Conservation (phyloP, 2,329 filamentous ascomycete genomes). For the Ophiostoma triangulosporum region DNA sequence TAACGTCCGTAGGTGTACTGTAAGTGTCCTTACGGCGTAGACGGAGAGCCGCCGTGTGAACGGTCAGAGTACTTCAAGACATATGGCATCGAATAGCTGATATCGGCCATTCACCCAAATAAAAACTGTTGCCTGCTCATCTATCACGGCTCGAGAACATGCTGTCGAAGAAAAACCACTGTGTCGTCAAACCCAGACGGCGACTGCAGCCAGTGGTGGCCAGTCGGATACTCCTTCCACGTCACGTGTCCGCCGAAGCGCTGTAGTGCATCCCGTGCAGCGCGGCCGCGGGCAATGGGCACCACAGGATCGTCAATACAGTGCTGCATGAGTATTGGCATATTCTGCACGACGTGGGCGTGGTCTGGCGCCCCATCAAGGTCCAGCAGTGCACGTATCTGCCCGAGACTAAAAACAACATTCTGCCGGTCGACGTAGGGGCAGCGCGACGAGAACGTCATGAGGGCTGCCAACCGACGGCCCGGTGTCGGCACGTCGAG, state of each 20-base stretch:
- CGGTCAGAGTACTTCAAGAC: too few relatives aligned
- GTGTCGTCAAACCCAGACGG: constrained; percentile 30
- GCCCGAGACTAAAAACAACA: constrained; percentile 13
- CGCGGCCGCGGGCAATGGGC: constrained; percentile 22
- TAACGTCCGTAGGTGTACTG: too few relatives aligned
- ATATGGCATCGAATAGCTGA: too few relatives aligned
- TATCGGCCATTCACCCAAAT: too few relatives aligned
- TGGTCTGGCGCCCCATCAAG: constrained; percentile 11
- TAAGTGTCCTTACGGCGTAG: too few relatives aligned
- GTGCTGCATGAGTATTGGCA: constrained; percentile 31
- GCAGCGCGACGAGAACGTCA: constrained; percentile 25
- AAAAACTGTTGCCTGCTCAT: neutral
- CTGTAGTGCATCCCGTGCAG: constrained; percentile 22
- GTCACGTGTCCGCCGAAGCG: constrained; percentile 25
- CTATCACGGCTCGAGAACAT: neutral
- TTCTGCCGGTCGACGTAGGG: constrained; percentile 21
- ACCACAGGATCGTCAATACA: constrained; percentile 30
- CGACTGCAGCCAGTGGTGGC: constrained; percentile 32
- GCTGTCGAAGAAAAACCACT: constrained; percentile 1
- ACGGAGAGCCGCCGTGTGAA: too few relatives aligned
- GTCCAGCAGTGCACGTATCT: constrained; percentile 21
- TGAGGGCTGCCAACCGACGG: constrained; percentile 18
- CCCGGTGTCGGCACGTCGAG: constrained; percentile 5
- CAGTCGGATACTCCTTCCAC: constrained; percentile 28
- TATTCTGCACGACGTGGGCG: constrained; percentile 21